Evolutionary conservation across 2,329 filamentous ascomycete genomes (phyloP), one percentile per base, ranked within the genome.

Genomic region (Golovinomyces cichoracearum): DNA sequence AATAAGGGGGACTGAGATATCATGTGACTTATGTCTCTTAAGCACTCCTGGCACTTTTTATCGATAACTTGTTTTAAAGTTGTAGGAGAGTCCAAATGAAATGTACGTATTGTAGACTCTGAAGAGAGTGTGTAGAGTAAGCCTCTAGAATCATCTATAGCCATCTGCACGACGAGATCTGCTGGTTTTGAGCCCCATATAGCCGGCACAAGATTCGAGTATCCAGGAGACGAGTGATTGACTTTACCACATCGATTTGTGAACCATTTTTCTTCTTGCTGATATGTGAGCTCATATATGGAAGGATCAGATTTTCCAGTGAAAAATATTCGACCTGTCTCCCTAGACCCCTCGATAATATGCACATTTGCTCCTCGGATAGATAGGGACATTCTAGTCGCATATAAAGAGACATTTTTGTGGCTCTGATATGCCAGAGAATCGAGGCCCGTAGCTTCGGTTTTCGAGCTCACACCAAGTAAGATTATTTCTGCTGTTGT

Each of bases 221-320:
- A 78, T 29, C 80, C 78, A 3, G 74, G 76, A 61, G 74, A 79
- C 45, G 80, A 88, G 62, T 94, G 90, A 60, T 92, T 92, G 53
- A 88, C 77, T 64, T 86, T 93, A 51, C 80, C 78, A 61, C 83
- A 92, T 54, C 81, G 75, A 62, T 78, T 85, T 48, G 82, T 80
- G 61, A 98, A 98, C 90, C 90, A 98, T 57, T 82, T 80, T 64
- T 98, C 90, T 62, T 95, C 85, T 59, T 93, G 85, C 63, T 95
- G 88, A 61, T 98, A 98, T 56, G 81, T 86, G 48, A 98, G 73
- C 64, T 98, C 90, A 62, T 90, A 83, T 45, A 98, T 76, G 57
- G 95, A 86, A 53, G 84, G 84, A 54, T 88, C 83, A 47, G 70
- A 72, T 47, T 72, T 73, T 33, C 85, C 83, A 38, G 81, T 78